Evolutionary conservation across 108 stramenopile genomes (phyloP).

Genomic region (Cyclostephanos invisitatus): DNA sequence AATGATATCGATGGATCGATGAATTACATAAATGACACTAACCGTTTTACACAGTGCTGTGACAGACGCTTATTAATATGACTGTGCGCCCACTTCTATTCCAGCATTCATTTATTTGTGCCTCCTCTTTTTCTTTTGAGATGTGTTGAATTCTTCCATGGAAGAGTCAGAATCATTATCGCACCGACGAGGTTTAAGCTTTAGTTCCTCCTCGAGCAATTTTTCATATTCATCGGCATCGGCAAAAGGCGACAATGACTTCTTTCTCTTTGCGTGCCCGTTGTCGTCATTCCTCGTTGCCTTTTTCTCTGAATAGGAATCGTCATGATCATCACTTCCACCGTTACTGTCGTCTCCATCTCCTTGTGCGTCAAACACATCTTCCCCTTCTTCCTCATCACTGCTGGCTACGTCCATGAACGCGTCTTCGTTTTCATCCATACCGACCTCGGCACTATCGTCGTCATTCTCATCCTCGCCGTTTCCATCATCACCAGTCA

Average conservation of each 20-base stretch:
- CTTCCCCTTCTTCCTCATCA: constrained; percentile 52
- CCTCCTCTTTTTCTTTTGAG: constrained; percentile 6
- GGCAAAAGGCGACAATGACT: constrained; percentile 48
- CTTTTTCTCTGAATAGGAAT: constrained; percentile 6
- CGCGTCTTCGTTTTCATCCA: constrained; percentile 50
- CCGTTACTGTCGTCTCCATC: constrained; percentile 32
- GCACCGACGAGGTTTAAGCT: not conserved
- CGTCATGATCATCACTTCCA: constrained; percentile 43
- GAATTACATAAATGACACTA: not conserved
- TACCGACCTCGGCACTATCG: constrained; percentile 8
- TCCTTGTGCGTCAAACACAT: constrained; percentile 22
- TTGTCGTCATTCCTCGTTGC: constrained; percentile 14
- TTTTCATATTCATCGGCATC: constrained; percentile 73
- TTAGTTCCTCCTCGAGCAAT: constrained; percentile 14
- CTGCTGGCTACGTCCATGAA: constrained; percentile 63
- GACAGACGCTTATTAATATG: not conserved
- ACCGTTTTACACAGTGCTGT: too few species aligned
- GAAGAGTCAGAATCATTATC: not conserved
- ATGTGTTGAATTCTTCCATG: not conserved
- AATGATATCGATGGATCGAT: not conserved
- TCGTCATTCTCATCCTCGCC: constrained; percentile 31
- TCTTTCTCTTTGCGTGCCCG: constrained; percentile 31
- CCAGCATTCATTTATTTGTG: not conserved
- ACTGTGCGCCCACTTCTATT: not conserved
- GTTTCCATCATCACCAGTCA: constrained; percentile 36